Evolutionary conservation across 2,329 filamentous ascomycete species (phyloP).

Genomic region (Exophiala calicioides): DNA sequence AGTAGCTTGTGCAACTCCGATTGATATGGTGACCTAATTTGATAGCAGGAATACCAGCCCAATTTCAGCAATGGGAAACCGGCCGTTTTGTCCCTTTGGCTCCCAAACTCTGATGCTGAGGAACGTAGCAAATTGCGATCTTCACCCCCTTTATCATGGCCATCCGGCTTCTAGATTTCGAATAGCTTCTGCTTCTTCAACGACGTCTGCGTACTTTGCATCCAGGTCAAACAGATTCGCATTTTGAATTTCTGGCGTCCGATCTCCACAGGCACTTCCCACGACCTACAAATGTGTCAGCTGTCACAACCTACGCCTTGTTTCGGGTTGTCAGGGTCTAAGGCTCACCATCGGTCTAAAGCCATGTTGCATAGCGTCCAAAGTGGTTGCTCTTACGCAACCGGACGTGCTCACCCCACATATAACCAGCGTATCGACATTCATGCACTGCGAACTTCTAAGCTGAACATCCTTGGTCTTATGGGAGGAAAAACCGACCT

Average conservation of each 20-base stretch:
- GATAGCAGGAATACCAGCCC: no score
- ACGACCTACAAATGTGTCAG: slow-evolving; percentile 36
- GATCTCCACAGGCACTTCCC: slow-evolving; percentile 49
- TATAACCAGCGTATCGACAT: slow-evolving; percentile 37
- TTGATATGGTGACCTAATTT: no score
- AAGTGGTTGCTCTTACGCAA: slow-evolving; percentile 48
- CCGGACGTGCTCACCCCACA: slow-evolving; percentile 53
- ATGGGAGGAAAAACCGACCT: slow-evolving; percentile 29
- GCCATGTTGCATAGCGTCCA: slow-evolving; percentile 49
- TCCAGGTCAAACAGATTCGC: slow-evolving; percentile 50
- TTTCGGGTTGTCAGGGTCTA: background rate
- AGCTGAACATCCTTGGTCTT: slow-evolving; percentile 40
- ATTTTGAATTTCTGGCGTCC: slow-evolving; percentile 46
- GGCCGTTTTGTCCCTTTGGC: no score
- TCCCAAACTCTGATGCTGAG: no score
- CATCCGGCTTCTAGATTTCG: slow-evolving; percentile 43
- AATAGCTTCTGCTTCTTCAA: slow-evolving; percentile 45
- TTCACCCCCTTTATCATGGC: slow-evolving; percentile 14
- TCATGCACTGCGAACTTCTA: slow-evolving; percentile 35
- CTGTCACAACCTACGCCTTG: background rate
- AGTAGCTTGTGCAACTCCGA: no score
- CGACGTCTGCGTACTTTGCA: slow-evolving; percentile 51
- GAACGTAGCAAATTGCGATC: no score
- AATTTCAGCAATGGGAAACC: no score
- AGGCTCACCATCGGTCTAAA: slow-evolving; percentile 44